Evolutionary conservation across 192 early-diverging fungal genomes (phyloP).

Genomic region (Coemansia sp.): DNA sequence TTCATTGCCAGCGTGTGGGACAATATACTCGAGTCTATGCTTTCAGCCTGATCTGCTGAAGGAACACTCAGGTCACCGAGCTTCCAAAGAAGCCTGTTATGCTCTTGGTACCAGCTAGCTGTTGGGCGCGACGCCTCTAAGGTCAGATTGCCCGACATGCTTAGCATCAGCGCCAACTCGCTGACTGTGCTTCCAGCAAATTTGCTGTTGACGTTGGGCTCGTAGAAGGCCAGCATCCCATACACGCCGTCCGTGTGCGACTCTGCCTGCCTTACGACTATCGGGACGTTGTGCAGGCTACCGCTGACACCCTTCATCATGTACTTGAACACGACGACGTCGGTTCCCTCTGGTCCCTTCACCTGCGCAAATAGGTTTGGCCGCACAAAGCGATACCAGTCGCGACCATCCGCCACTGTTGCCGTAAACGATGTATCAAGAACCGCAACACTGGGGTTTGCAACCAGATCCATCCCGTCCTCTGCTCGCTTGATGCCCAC

Average conservation of each 20-base stretch:
- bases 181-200: conserved; percentile 31
- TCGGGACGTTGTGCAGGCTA: conserved; percentile 10
- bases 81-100: conserved; percentile 43
- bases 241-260: conserved; percentile 8
- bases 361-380: conserved; percentile 47
- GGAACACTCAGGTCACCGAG: conserved; percentile 33
- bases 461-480: conserved; percentile 31
- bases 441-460: conserved; percentile 42
- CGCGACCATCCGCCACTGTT: conserved; percentile 21
- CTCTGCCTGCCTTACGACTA: background rate
- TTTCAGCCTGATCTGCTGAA: background rate
- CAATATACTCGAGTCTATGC: conserved; percentile 2
- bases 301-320: conserved; percentile 10
- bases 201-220: conserved; percentile 19
- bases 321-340: conserved; percentile 49
- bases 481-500: conserved; percentile 27
- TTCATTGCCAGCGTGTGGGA: conserved; percentile 24
- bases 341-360: conserved; percentile 4
- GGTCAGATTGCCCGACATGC: conserved; percentile 24
- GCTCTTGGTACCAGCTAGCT: conserved; percentile 44
- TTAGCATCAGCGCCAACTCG: conserved; percentile 30
- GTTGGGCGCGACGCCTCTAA: conserved; percentile 43
- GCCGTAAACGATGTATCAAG: conserved; percentile 39
- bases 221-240: conserved; percentile 33
- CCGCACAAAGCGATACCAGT: conserved; percentile 54